Evolutionary conservation across 2,329 filamentous ascomycete genomes (phyloP), one percentile per base, ranked within the genome.

Genomic region (Penicillium sp.): DNA sequence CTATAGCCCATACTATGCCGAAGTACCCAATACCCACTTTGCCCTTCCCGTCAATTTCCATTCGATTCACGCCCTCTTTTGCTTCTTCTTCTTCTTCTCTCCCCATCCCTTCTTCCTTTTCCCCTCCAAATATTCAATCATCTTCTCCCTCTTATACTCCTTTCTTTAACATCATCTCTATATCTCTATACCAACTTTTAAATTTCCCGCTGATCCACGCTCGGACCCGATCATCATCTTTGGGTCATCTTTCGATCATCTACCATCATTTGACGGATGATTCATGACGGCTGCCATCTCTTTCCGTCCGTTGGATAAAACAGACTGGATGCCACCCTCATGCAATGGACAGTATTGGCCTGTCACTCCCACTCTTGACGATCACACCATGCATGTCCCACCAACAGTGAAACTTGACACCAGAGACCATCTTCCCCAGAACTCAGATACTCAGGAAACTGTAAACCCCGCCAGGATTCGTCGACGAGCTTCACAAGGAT

Each of bases 401-500:
- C 57, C 65, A 54, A 57, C 62, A 50, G 56, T 65, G 48, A 64
- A 62, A 54, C 46, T 62, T 55, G 61, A 70, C 54, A 58, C 65
- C 58, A 43, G 49, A 64, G 61, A 58, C 56, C 59, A 62, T 41
- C 60, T 63, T 21, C 67, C 68, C 29, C 64, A 67, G n/a, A 52
- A 66, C 47, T 51, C 63, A 48, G 54, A 59, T 53, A 29, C 53
- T 29, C 55, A 57, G 41, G 55, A 57, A 48, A 42, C 57, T 42
- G 17, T 42, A 35, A 63, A 54, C 54, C 67, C 70, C 33, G 46
- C 62, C 15, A 70, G 66, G 58, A 65, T 74, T 19, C 70, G 71
- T 29, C 71, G 73, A 54, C 70, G 73, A 63, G 72, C 73, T 54
- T 75, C 73, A 1, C 72, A 74, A 64, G 71, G 73, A 25, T 75